These are phyloP conservation scores for Apiospora hydei DNA, from an alignment of 2,329 filamentous ascomycete genomes.

Conservation along the genomic window DNA sequence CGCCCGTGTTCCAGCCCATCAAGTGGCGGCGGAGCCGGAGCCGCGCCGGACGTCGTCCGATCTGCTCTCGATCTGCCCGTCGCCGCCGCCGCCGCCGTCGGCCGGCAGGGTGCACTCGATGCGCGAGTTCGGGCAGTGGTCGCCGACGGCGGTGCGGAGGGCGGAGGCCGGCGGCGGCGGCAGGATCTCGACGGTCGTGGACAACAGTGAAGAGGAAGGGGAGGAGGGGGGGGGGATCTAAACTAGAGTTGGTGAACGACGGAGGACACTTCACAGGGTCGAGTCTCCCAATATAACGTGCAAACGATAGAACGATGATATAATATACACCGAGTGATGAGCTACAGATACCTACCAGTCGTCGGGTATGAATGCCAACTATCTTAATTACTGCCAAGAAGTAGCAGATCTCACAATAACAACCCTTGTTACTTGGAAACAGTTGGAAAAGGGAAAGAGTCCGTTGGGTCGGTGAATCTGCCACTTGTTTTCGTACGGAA, in stretches of 20 bases:
- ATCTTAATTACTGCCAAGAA: no score
- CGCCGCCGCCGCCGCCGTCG: not conserved
- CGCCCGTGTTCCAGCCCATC: constrained; percentile 11
- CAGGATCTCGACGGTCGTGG: not conserved
- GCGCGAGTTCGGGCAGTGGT: constrained; percentile 9
- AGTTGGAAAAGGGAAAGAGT: no score
- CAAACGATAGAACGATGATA: not conserved
- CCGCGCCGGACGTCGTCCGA: not conserved
- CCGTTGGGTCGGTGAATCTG: no score
- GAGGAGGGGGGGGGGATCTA: not conserved
- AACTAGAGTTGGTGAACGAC: not conserved
- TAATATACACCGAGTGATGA: not conserved
- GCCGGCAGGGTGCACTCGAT: not conserved
- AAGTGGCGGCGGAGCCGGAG: constrained; percentile 8
- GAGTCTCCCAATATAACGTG: not conserved
- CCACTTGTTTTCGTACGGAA: no score
- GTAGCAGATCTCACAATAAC: no score
- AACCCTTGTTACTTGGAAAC: no score
- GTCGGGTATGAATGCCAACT: no score
- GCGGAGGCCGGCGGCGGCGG: not conserved
- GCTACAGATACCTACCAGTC: no score
- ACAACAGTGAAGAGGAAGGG: not conserved
- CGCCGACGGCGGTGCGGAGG: not conserved
- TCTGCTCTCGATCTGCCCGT: not conserved
- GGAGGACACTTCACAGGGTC: not conserved